Evolutionary conservation across 768 basidiomycete genomes (phyloP), one percentile per base, ranked within the genome.

Genomic region (Boletus sensibilis): DNA sequence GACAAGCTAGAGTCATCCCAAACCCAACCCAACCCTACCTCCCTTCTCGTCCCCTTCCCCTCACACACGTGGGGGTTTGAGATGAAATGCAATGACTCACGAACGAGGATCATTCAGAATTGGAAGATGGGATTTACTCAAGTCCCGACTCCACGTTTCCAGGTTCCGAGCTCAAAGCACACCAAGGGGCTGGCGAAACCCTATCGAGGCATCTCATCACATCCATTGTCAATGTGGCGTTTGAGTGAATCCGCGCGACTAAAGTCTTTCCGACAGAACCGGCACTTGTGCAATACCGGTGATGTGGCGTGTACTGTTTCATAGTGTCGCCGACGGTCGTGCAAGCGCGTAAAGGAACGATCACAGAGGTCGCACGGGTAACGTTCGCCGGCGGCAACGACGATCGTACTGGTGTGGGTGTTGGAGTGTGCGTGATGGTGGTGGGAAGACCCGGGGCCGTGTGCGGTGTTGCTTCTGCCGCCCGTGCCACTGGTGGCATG

Each of bases 311-410:
- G 89, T 63, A 89, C 86, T 16, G 86, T 88, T 71, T 90, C 88
- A 62, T 83, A 82, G 72, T 92, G 90, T 59, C 90, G 82, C 73
- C 91, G 89, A 61, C 87, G 82, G 72, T 92, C 90, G 71, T 91
- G 88, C 55, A 86, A 79, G 59, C 90, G 82, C 34, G 88, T 89
- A 70, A 92, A 92, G 25, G 88, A 86, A 72, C 87, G 87, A 50
- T 85, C 84, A 69, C 90, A 92, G 61, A 82, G 80, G 55, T 87
- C 82, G 74, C 90, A 92, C 53, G 79, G 77, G 74, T 80, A 88
- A 38, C 87, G 82, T 66, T 90, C 88, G 47, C 79, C 80, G 8
- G 71, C 55, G 6, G 69, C 54, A 8, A 35, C 60, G 11, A 50
- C 45, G 12, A 64, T 53, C 25, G 61, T 65, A 37, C 57, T 27